These are phyloP conservation scores for Saitozyma podzolica DNA, from an alignment of 768 basidiomycete genomes.

Conservation along the genomic window DNA sequence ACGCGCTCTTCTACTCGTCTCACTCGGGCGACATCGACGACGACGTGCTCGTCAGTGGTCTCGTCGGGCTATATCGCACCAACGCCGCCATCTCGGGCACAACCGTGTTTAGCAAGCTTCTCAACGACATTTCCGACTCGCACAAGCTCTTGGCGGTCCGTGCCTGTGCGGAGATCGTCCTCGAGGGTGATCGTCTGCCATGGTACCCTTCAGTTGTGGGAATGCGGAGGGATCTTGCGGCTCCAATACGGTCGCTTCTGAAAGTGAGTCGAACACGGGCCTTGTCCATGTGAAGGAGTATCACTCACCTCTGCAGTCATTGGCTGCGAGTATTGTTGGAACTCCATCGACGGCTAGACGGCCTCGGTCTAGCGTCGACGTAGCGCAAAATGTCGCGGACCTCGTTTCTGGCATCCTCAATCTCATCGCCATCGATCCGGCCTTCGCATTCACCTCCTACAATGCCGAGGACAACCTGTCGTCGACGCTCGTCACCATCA, in stretches of 20 bases:
- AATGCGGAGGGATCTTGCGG: conserved; percentile 12
- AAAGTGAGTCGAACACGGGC: conserved; percentile 23
- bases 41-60: conserved; percentile 70
- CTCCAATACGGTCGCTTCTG: conserved; percentile 20
- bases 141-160: conserved; percentile 76
- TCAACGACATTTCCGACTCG: conserved; percentile 74
- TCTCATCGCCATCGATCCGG: conserved; percentile 24
- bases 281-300: background rate
- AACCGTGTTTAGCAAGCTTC: conserved; percentile 64
- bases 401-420: conserved; percentile 22
- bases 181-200: conserved; percentile 60
- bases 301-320: background rate
- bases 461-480: conserved; percentile 9
- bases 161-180: conserved; percentile 67
- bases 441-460: conserved; percentile 15
- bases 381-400: conserved; percentile 20
- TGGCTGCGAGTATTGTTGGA: conserved; percentile 4
- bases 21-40: conserved; percentile 68
- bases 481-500: conserved; percentile 16
- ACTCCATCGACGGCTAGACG: background rate
- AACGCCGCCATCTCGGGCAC: conserved; percentile 65
- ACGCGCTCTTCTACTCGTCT: conserved; percentile 60
- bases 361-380: conserved; percentile 8
- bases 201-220: conserved; percentile 18
- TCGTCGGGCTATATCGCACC: conserved; percentile 72